Evolutionary conservation across 768 basidiomycete genomes (phyloP), one percentile per base, ranked within the genome.

Genomic region (Clitopilus passeckerianus): DNA sequence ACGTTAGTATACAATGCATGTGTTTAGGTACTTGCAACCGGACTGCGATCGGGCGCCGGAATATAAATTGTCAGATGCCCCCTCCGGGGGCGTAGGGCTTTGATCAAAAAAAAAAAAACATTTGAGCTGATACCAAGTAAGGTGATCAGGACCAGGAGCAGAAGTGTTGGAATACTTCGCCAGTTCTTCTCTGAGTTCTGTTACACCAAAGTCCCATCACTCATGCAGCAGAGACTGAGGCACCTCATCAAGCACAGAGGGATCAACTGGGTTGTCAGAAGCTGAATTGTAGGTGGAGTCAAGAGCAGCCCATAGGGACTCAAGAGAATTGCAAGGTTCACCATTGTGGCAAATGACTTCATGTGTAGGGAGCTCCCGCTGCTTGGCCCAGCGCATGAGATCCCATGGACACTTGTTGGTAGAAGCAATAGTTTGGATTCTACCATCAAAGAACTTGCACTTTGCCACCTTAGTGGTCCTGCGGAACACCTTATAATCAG

Each of bases 371-470:
- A 58, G 43, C 37, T 23, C n/a, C 6, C 44, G 18, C 27, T 33
- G 57, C 44, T 58, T 43, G 20, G 57, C 30, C 57, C 41, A 58
- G 9, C n/a, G 7, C 37, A 52, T 52, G 37, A 58, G 57, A 22
- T 58, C 57, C 57, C 57, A 58, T 6, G 43, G 43, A 9, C 44
- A 43, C 22, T 35, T 41, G 34, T 56, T 30, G 53, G 53, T 34
- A 54, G 53, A 9, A 6, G 44, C 44, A 18, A 46, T 46, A 20
- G 8, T n/a, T 20, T 46, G 12, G 44, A 46, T 46, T 6, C 44
- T 7, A 9, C 7, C 6, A n/a, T 46, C 44, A n/a, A 46, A 46
- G 44, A 46, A 46, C 18, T 46, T 46, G 44, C 44, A n/a, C n/a
- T 46, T 46, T 6, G 44, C 44, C 6, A 6, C 10, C n/a, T n/a